Percentiles rank a stretch among this genome's conserved stretches.
Evolutionary conservation across 148 eudicot genomes (phyloP).

Genomic region (Chenopodium suecicum): DNA sequence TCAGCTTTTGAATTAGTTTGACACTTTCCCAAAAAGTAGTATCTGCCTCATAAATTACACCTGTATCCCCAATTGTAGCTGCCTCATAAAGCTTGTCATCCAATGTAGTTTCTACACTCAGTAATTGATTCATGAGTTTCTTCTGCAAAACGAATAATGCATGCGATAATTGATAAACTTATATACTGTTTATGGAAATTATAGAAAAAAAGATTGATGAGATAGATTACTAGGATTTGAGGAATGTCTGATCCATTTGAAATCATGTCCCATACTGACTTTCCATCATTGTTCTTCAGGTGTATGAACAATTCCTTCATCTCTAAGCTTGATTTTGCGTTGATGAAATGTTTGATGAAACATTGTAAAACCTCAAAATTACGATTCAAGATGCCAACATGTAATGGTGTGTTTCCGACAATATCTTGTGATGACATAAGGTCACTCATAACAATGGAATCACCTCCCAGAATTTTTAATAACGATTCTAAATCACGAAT

Average conservation of each 20-base stretch:
- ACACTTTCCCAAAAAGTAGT: too few species aligned
- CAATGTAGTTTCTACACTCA: background rate
- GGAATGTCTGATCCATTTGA: background rate
- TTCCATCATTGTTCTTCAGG: too few species aligned
- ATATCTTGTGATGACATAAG: background rate
- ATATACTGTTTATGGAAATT: too few species aligned
- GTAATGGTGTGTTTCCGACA: conserved; percentile 12
- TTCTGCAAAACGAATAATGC: background rate
- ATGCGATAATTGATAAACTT: too few species aligned
- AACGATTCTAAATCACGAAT: too few species aligned
- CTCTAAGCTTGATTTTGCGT: background rate
- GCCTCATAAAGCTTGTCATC: background rate
- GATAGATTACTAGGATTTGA: background rate
- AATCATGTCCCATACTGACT: too few species aligned
- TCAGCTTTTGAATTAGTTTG: too few species aligned
- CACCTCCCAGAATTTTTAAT: too few species aligned
- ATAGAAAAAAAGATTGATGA: too few species aligned
- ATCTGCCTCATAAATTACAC: too few species aligned
- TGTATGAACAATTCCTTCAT: background rate
- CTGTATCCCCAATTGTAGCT: background rate
- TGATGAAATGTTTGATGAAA: background rate
- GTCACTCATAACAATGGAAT: background rate
- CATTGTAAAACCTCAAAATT: too few species aligned
- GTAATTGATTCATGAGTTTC: background rate
- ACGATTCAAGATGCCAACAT: background rate